Conservation (phyloP, 177 flowering plant genomes). For the Tripterygium wilfordii region DNA sequence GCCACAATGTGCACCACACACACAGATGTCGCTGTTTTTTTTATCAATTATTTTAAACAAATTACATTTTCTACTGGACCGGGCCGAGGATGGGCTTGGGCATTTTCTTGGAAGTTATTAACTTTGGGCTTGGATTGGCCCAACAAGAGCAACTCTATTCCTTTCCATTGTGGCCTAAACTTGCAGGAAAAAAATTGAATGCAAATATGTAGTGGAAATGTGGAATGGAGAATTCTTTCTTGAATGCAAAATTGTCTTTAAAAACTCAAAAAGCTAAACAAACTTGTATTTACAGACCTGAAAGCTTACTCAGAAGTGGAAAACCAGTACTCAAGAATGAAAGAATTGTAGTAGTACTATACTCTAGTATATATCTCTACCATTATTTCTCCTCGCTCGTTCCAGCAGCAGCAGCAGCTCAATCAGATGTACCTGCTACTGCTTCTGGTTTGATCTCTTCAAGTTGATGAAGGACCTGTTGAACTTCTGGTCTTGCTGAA, state of each 20-base stretch:
- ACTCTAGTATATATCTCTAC: no score
- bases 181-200: no score
- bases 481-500: conserved; percentile 51
- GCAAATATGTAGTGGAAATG: no score
- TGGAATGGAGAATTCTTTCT: no score
- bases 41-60: no score
- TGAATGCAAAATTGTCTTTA: neutral
- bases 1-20: no score
- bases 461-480: conserved; percentile 52
- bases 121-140: conserved; percentile 43
- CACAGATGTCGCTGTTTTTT: no score
- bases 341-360: conserved; percentile 22
- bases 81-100: no score
- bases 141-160: conserved; percentile 72
- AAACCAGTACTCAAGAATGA: conserved; percentile 20
- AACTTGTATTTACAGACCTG: conserved; percentile 12
- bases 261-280: neutral
- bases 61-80: no score
- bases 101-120: no score
- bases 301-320: neutral
- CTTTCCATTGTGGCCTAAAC: conserved; percentile 55
- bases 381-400: no score
- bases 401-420: conserved; percentile 28
- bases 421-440: conserved; percentile 19
- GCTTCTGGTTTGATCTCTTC: conserved; percentile 51